A percentile compares a stretch with the other conserved stretches of the same genome.
Conservation (phyloP, 257 asterid genomes). For the Prunella vulgaris region DNA sequence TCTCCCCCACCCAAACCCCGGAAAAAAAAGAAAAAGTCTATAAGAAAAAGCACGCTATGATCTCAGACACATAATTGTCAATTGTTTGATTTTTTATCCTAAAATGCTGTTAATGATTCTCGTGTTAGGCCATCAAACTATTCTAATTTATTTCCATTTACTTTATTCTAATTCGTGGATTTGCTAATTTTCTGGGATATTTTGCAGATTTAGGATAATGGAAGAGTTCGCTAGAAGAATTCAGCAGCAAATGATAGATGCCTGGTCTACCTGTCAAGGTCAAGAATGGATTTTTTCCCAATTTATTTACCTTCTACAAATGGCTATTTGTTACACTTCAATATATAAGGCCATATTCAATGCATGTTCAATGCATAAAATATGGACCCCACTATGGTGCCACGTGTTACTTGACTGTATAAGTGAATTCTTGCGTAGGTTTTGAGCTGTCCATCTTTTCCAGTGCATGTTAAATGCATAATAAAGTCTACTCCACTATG, state of each 20-base stretch:
- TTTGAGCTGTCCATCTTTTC: background rate
- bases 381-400: background rate
- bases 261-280: background rate
- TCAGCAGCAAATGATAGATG: conserved; percentile 3
- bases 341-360: no score
- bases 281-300: background rate
- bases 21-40: background rate
- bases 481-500: background rate
- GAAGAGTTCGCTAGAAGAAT: background rate
- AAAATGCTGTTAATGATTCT: background rate
- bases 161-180: background rate
- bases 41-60: background rate
- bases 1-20: background rate
- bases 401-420: background rate
- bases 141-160: background rate
- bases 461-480: background rate
- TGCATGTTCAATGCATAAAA: no score
- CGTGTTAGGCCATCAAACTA: background rate
- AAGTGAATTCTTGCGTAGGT: background rate
- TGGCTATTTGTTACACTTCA: background rate
- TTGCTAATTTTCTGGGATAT: background rate
- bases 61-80: background rate
- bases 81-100: background rate
- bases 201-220: background rate
- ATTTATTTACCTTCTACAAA: background rate